A percentile compares a stretch with the other conserved stretches of the same genome.
These are phyloP conservation scores for Pseudogymnoascus sp. DNA, from an alignment of 2,329 filamentous ascomycete species.

Conservation along the genomic window DNA sequence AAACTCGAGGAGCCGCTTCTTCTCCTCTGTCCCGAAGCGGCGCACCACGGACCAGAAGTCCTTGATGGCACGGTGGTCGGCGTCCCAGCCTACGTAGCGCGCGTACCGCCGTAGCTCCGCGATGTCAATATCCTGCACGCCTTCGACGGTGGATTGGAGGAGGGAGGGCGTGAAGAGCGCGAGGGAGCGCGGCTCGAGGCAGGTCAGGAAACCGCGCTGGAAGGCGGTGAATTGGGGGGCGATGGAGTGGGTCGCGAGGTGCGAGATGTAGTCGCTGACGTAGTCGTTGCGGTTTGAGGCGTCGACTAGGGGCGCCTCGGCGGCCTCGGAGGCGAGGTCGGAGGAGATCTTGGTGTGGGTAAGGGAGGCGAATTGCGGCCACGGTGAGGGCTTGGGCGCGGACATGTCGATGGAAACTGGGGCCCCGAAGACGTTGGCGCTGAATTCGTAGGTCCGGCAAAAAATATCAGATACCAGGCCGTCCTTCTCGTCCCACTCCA, in stretches of 20 bases:
- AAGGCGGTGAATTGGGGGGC: slow-evolving; percentile 74
- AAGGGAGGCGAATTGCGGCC: slow-evolving; percentile 45
- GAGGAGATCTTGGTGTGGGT: slow-evolving; percentile 16
- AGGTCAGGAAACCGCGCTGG: slow-evolving; percentile 68
- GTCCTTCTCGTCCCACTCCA: slow-evolving; percentile 68
- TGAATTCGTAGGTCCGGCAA: slow-evolving; percentile 80
- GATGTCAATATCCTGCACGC: slow-evolving; percentile 73
- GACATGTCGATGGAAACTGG: slow-evolving; percentile 53
- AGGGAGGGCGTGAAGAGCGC: slow-evolving; percentile 62
- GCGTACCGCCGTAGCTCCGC: slow-evolving; percentile 61
- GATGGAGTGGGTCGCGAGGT: slow-evolving; percentile 73
- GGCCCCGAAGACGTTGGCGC: slow-evolving; percentile 51
- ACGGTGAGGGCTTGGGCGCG: slow-evolving; percentile 26
- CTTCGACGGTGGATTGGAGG: slow-evolving; percentile 76
- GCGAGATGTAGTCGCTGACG: slow-evolving; percentile 76
- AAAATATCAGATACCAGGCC: slow-evolving; percentile 78
- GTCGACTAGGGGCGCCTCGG: slow-evolving; percentile 64
- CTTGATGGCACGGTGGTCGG: slow-evolving; percentile 59
- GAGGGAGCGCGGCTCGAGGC: slow-evolving; percentile 64
- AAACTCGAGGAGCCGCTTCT: slow-evolving; percentile 76
- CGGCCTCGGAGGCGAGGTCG: slow-evolving; percentile 29
- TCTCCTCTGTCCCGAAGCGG: slow-evolving; percentile 59
- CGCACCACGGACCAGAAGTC: slow-evolving; percentile 82
- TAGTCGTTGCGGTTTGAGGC: slow-evolving; percentile 71
- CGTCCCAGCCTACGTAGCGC: slow-evolving; percentile 75